Evolutionary conservation across 805 yeast genomes (phyloP).

Genomic region (Ogataea glucozyma): DNA sequence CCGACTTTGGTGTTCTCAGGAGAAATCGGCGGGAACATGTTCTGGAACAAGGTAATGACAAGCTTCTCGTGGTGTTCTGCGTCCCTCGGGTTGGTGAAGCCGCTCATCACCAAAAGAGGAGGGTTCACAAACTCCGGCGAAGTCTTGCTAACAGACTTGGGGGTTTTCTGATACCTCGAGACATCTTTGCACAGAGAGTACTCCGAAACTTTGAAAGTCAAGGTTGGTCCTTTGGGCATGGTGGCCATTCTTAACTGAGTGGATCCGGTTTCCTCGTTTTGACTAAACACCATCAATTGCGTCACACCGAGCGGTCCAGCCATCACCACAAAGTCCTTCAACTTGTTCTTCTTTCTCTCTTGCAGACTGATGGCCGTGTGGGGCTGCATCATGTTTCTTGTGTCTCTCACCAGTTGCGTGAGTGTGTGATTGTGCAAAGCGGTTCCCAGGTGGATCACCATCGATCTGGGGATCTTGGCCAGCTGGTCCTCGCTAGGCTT

Average conservation of each 20-base stretch:
- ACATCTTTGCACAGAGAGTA: slow-evolving; percentile 86
- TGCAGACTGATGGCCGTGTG: slow-evolving; percentile 88
- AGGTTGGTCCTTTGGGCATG: slow-evolving; percentile 93
- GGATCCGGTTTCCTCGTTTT: slow-evolving; percentile 72
- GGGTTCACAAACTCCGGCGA: slow-evolving; percentile 68
- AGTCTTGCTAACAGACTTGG: slow-evolving; percentile 73
- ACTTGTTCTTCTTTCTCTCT: slow-evolving; percentile 83
- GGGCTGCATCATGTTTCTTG: slow-evolving; percentile 91
- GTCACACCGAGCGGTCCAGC: slow-evolving; percentile 95
- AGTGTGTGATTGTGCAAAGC: slow-evolving; percentile 77
- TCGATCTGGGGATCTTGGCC: slow-evolving; percentile 81
- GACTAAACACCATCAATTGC: slow-evolving; percentile 84
- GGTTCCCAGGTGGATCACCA: slow-evolving; percentile 85
- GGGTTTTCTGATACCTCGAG: slow-evolving; percentile 63
- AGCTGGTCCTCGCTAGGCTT: slow-evolving; percentile 61
- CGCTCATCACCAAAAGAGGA: slow-evolving; percentile 89
- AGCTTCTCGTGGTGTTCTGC: slow-evolving; percentile 75
- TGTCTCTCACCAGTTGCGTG: slow-evolving; percentile 81
- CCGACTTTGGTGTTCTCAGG: slow-evolving; percentile 77
- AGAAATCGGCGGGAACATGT: slow-evolving; percentile 91
- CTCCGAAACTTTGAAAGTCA: slow-evolving; percentile 73
- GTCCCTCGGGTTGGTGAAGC: slow-evolving; percentile 71
- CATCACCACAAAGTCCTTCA: slow-evolving; percentile 96
- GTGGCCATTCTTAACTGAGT: slow-evolving; percentile 81
- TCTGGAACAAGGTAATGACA: slow-evolving; percentile 86